Conservation (phyloP, 2,329 filamentous ascomycete species). For the Epichloe scottii region DNA sequence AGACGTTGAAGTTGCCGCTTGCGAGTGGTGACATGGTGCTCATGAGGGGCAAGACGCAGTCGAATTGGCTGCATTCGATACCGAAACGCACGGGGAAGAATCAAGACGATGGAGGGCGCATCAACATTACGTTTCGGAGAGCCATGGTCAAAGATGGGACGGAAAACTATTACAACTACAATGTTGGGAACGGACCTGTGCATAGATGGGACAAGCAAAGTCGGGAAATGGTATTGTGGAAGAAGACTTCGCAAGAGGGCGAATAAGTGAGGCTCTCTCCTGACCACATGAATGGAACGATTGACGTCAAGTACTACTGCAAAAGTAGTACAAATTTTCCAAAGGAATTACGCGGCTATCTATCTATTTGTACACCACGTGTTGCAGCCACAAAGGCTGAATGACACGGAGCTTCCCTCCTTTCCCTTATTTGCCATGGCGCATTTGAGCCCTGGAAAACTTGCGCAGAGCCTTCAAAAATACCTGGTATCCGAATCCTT, state of each 20-base stretch:
- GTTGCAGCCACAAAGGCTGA: neutral
- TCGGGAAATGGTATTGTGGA: conserved; percentile 36
- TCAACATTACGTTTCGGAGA: conserved; percentile 68
- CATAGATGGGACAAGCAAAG: conserved; percentile 51
- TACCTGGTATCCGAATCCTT: conserved; percentile 83
- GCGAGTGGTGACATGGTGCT: conserved; percentile 65
- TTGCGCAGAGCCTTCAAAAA: conserved; percentile 77
- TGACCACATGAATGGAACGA: neutral
- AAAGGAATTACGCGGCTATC: neutral
- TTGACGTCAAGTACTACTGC: neutral
- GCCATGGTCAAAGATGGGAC: conserved; percentile 61
- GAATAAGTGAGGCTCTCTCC: neutral
- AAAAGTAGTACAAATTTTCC: neutral
- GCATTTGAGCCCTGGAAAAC: conserved; percentile 79
- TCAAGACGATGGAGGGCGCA: conserved; percentile 48
- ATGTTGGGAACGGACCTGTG: conserved; percentile 58
- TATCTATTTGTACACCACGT: neutral
- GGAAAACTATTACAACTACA: conserved; percentile 77
- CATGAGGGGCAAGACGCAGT: conserved; percentile 65
- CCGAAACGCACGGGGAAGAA: conserved; percentile 59
- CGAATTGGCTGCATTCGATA: conserved; percentile 65
- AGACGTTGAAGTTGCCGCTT: conserved; percentile 39
- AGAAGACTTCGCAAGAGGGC: conserved; percentile 7
- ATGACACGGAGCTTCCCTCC: neutral
- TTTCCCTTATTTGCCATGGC: conserved; percentile 51